Conservation (phyloP, 2,329 filamentous ascomycete species). For the Pseudofabraea citricarpa region DNA sequence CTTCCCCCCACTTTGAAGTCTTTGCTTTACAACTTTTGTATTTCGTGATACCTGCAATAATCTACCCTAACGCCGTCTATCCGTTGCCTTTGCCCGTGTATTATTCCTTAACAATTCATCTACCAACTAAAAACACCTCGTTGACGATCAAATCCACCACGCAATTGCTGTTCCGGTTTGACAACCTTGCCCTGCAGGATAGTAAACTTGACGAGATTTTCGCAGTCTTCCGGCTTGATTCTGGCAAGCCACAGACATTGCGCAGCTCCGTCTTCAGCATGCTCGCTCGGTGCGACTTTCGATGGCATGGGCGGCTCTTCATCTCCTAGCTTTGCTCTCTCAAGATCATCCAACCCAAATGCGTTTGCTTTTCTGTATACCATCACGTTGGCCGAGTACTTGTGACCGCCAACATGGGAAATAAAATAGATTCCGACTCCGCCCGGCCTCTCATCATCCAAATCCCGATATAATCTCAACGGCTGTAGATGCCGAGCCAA, state of each 20-base stretch:
- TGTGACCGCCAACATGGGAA: slow-evolving; percentile 92
- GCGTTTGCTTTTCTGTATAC: slow-evolving; percentile 61
- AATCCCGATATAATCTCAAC: slow-evolving; percentile 77
- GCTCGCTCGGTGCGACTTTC: slow-evolving; percentile 18
- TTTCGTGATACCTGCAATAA: too few species aligned
- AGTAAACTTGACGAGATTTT: slow-evolving; percentile 86
- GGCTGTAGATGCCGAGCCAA: slow-evolving; percentile 84
- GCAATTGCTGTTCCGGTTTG: slow-evolving; percentile 78
- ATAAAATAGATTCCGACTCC: slow-evolving; percentile 97
- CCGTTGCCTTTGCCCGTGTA: too few species aligned
- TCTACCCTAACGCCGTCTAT: too few species aligned
- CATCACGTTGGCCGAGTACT: slow-evolving; percentile 92
- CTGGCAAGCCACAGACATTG: slow-evolving; percentile 93
- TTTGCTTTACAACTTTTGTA: too few species aligned
- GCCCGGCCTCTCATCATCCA: slow-evolving; percentile 82
- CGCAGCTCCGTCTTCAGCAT: slow-evolving; percentile 53
- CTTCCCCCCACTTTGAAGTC: too few species aligned
- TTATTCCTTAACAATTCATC: too few species aligned
- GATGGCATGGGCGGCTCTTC: slow-evolving; percentile 25
- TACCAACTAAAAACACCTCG: slow-evolving; percentile 86
- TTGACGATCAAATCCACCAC: slow-evolving; percentile 84
- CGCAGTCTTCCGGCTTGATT: slow-evolving; percentile 81
- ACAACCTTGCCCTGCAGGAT: slow-evolving; percentile 90
- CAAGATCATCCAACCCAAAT: slow-evolving; percentile 25
- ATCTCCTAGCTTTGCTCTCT: slow-evolving; percentile 27